Evolutionary conservation across 345 rosid genomes (phyloP), one percentile per base, ranked within the genome.

Genomic region (Rhodomyrtus tomentosa): DNA sequence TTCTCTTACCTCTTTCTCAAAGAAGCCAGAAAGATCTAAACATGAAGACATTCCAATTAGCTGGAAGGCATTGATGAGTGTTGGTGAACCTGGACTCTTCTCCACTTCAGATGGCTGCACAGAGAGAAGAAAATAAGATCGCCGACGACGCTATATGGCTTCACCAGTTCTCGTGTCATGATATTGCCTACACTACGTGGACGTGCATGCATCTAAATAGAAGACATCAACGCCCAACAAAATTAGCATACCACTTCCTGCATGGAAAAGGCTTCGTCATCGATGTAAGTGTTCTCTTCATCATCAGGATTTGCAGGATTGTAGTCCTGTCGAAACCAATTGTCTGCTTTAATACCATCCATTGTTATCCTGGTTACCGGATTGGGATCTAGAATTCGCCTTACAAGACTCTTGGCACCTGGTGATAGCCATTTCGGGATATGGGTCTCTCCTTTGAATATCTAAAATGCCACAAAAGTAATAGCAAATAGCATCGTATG

Each of bases 31-130:
- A 82, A 96, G 94, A 87, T 95, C 99, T 38, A 96, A 94, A 87
- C 91, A 93, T 38, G 98, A 96, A 55, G 98, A 95, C 99, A 96
- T 96, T 87, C 99, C 99, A 25, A 96, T 96, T 73, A 95, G 89
- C 88, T 96, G 97, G 89, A 96, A 96, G 84, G 98, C 99, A 82
- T 95, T 94, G 86, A 96, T 93, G 36, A 89, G 84, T 55, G 88
- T 89, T 45, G 95, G 95, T 5, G 93, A 93, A 85, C 88, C 90
- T 6, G 93, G 93, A 81, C 90, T 91, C 82, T 83, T 92, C 32
- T 86, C 90, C 72, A 86, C 92, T 84, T 90, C 93, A 27, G 85
- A 87, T 86, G 92, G 87, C 98, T 94, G 85, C n/a, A 85, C 68
- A 85, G 52, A 83, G 50, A 62, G 82, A 80, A 54, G 38, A 18